Percentiles rank a stretch among this genome's conserved stretches.
Evolutionary conservation across 2,329 filamentous ascomycete genomes (phyloP).

Genomic region (Phaeosphaeriaceae sp.): DNA sequence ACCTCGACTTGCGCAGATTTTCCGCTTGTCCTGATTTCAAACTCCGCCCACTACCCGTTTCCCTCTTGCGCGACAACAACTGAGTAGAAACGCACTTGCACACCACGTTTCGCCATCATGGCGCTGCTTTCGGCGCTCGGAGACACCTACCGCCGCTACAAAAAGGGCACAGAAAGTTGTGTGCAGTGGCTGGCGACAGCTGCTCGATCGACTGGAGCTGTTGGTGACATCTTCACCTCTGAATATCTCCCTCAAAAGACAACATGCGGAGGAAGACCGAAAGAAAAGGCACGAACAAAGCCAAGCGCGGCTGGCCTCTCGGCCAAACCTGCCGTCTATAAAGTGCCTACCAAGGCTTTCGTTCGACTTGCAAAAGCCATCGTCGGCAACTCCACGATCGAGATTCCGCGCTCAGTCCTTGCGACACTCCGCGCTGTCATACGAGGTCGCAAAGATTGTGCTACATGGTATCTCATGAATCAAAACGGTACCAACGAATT

Average conservation of each 20-base stretch:
- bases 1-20: background rate
- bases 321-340: background rate
- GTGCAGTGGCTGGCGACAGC: background rate
- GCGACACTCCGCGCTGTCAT: slow-evolving; percentile 9
- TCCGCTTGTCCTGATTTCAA: too few species aligned
- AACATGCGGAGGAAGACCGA: background rate
- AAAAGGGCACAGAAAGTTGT: background rate
- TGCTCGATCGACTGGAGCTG: slow-evolving; percentile 1
- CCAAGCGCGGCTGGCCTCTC: background rate
- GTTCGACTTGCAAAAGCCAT: slow-evolving; percentile 8
- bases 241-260: background rate
- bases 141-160: slow-evolving; percentile 3
- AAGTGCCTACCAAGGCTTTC: slow-evolving; percentile 1
- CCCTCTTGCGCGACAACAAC: background rate
- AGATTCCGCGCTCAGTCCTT: slow-evolving; percentile 1
- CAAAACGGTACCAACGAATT: background rate
- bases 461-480: slow-evolving; percentile 1
- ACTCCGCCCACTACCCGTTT: too few species aligned
- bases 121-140: background rate
- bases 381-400: background rate
- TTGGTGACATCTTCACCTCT: background rate
- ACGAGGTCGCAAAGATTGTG: slow-evolving; percentile 6
- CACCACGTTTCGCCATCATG: background rate
- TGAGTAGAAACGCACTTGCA: background rate
- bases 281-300: slow-evolving; percentile 4